Evolutionary conservation across 164 flowering plant species (phyloP), one percentile per base, ranked within the genome.

Genomic region (Litsea cubeba): DNA sequence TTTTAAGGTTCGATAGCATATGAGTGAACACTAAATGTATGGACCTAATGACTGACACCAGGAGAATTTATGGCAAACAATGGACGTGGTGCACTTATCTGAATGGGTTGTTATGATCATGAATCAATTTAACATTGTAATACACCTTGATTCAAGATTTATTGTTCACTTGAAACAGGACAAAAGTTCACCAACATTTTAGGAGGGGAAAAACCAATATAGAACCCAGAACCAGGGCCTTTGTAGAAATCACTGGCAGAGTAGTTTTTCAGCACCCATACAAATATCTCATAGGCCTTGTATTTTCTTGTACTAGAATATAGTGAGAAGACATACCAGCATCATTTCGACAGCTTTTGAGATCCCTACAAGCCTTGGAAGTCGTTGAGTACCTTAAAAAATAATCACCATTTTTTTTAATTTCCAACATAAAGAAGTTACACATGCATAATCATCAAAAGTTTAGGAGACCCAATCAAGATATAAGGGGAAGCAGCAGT

Each of bases 291-390:
- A 54, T 3, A 11, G 15, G 20, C 17, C 7, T 54, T 20, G 3
- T 54, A 15, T 5, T 54, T 54, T 54, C 17, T 54, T 54, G 46
- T 8, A 40, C 46, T 40, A 40, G n/a, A 54, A 54, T 14, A 28
- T 8, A 51, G 23, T 12, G n/a, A 24, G 1, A 40, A 82, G 28
- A 49, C 85, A 82, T 85, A 94, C 99, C 91, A 91, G 77, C 92
- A 96, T 92, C 86, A 96, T 90, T 71, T 94, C 97, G 81, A 92
- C 74, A 72, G 97, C 97, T 78, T 89, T 92, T 76, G 92, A 69
- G 70, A 91, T 72, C 69, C 99, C 99, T 15, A 92, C 75, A 62
- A 96, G 94, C 86, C 99, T 88, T 75, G 99, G 99, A 85, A 96
- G 97, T 62, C 92, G 93, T 77, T 96, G 99, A 46, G 99, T 94